A percentile compares a stretch with the other conserved stretches of the same genome.
phyloP scores from a whole-genome alignment of 805 yeast genomes.

The Metschnikowia dekortorum region DNA sequence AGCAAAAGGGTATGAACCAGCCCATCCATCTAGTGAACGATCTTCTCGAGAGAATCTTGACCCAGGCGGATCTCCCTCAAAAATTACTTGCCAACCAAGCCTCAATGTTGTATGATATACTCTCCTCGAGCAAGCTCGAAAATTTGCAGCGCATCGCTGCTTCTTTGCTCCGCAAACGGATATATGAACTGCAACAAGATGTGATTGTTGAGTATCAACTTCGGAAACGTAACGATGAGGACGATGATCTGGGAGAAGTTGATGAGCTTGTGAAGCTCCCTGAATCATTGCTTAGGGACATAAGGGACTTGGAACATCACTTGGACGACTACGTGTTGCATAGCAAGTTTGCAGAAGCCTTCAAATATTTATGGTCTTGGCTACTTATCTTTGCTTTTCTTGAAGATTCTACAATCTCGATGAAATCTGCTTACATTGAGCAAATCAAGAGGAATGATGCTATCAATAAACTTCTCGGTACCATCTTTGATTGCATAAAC shows the following conservation, averaged over 20 bases:
- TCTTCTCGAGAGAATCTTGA: slow-evolving; percentile 20
- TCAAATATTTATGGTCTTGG: slow-evolving; percentile 66
- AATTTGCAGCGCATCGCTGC: slow-evolving; percentile 43
- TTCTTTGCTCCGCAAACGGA: slow-evolving; percentile 33
- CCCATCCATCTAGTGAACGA: slow-evolving; percentile 28
- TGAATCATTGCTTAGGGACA: slow-evolving; percentile 31
- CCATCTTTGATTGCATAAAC: slow-evolving; percentile 58
- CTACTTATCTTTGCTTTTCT: slow-evolving; percentile 56
- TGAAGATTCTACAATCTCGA: slow-evolving; percentile 56
- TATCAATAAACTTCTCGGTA: slow-evolving; percentile 49
- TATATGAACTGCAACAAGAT: slow-evolving; percentile 51
- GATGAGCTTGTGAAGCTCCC: slow-evolving; percentile 35
- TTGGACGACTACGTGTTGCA: slow-evolving; percentile 8
- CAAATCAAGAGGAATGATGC: slow-evolving; percentile 47
- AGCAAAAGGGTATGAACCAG: slow-evolving; percentile 13
- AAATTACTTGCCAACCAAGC: slow-evolving; percentile 27
- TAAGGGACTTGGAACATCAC: slow-evolving; percentile 27
- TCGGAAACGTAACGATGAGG: slow-evolving; percentile 32
- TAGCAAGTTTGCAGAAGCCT: slow-evolving; percentile 15
- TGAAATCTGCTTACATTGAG: slow-evolving; percentile 56
- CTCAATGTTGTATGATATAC: slow-evolving; percentile 33
- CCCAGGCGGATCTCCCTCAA: slow-evolving; percentile 25
- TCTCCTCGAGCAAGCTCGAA: slow-evolving; percentile 18
- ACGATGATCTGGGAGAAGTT: slow-evolving; percentile 14
- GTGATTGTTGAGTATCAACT: slow-evolving; percentile 60